A percentile compares a stretch with the other conserved stretches of the same genome.
Conservation (phyloP, 148 eudicot genomes). For the Simmondsia chinensis region DNA sequence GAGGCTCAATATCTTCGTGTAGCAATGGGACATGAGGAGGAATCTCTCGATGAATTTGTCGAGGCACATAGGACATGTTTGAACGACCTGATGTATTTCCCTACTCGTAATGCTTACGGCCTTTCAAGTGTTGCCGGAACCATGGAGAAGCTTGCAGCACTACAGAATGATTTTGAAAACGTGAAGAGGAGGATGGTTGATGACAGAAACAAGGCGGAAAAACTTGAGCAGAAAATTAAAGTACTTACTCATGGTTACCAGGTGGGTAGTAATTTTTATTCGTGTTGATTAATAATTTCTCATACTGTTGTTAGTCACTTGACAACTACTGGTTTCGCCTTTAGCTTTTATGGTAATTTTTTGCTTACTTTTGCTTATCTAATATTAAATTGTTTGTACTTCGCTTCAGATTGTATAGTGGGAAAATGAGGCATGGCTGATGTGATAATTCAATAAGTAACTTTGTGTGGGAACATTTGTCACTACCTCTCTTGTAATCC, state of each 20-base stretch:
- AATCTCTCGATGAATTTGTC: conserved; percentile 65
- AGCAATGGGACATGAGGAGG: conserved; percentile 83
- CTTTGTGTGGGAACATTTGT: too few relatives aligned
- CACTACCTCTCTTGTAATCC: too few relatives aligned
- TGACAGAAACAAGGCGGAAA: conserved; percentile 83
- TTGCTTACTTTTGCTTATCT: background rate
- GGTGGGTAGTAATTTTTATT: conserved; percentile 28
- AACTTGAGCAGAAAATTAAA: conserved; percentile 77
- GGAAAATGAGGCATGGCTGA: too few relatives aligned
- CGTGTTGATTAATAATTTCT: background rate
- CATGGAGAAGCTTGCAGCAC: conserved; percentile 70
- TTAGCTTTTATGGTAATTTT: background rate
- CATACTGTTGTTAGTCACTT: background rate
- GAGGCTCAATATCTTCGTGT: conserved; percentile 54
- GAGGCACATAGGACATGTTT: conserved; percentile 81
- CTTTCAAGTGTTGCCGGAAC: conserved; percentile 89
- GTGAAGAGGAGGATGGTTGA: conserved; percentile 93
- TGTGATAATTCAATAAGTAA: too few relatives aligned
- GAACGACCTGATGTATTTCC: conserved; percentile 85
- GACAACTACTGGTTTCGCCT: background rate
- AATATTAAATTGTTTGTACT: background rate
- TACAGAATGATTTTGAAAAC: conserved; percentile 79
- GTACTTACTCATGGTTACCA: conserved; percentile 85
- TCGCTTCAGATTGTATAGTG: too few relatives aligned
- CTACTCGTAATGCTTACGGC: conserved; percentile 76